Evolutionary conservation across 305 asterid species (phyloP), one percentile per base, ranked within the genome.

Genomic region (Rubia balearica): DNA sequence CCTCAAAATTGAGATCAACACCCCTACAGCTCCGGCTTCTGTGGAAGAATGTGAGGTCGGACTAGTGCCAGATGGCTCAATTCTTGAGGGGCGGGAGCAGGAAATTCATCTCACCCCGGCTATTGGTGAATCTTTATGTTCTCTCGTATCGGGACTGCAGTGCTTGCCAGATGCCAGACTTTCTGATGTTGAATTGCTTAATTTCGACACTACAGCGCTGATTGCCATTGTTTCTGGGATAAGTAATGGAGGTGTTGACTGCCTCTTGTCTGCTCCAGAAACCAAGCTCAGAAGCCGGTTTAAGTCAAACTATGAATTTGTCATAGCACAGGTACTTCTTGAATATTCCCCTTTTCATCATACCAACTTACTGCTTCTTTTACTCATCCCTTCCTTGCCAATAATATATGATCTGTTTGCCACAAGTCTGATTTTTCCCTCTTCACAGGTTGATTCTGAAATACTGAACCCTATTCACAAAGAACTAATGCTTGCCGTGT

Each of bases 121-220:
- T 75, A 65, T 84, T 68, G 87, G 86, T 40, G 72, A 68, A 61
- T 85, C 96, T 65, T 74, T 89, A 27, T 40, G 77, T 74, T 75
- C 84, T 81, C 85, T 90, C 55, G 73, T 89, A 74, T 76, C 79
- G 43, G 81, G 74, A 71, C 81, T 90, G 90, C 85, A 76, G 69
- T 88, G 88, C 84, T 70, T 81, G 40, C 75, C 49, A 75, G 80
- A 81, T 72, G 67, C 4, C 41, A 71, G 48, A n/a, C 48, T 27
- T 45, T 70, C 61, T 71, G 81, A 79, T 45, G 64, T 83, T 59
- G 82, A 82, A 76, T 66, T 93, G 79, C 87, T 90, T 73, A 90
- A 90, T 84, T 89, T 89, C 77, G 98, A 93, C 79, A 89, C 97
- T 19, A 89, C 98, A 49, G 88, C 97, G 64, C 68, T 93, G 84